Evolutionary conservation across 2,329 filamentous ascomycete genomes (phyloP), one percentile per base, ranked within the genome.

Genomic region (Fusarium coicis): DNA sequence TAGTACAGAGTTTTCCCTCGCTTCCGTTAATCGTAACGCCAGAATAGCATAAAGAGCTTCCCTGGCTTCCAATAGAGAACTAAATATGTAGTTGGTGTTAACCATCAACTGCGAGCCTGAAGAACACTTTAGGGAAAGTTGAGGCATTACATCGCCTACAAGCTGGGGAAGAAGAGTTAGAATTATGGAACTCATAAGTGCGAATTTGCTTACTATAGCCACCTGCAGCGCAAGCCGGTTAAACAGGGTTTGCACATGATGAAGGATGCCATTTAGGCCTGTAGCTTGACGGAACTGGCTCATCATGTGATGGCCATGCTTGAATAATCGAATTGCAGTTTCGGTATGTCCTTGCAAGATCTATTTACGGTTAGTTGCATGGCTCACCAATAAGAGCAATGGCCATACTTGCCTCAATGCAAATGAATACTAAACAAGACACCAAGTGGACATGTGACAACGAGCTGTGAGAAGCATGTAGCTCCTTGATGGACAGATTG

Each of bases 131-230:
- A 28, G 26, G 6, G 3, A 47, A 21, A 47, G 6, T 4, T 47
- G 0, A 15, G 44, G 44, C 19, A 0, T 30, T 0, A 47, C 4
- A 0, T 47, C 44, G 2, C 44, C 44, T 1, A 47, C 44, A 0
- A 47, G 19, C 44, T 47, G 2, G 26, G 9, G 21, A 0, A 5
- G 0, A 21, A 28, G 26, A 10, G 26, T 47, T 30, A 47, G 26
- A 3, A 28, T 10, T 4, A 3, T 21, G 0, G 0, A 5, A 7
- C 0, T 10, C 21, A 21, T 3, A 46, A 2, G 8, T 10, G 18
- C 12, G 3, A 1, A 21, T 7, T 10, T 2, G 4, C 44, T 47
- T 30, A 47, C 44, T 21, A 47, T 1, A 47, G 19, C 26, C 4
- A 47, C 44, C 12, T 47, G 44, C 4, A 47, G 6, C 3, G 44